A percentile compares a stretch with the other conserved stretches of the same genome.
Evolutionary conservation across 1,284 basidiomycete species (phyloP).

Genomic region (Trichosporon asahii): DNA sequence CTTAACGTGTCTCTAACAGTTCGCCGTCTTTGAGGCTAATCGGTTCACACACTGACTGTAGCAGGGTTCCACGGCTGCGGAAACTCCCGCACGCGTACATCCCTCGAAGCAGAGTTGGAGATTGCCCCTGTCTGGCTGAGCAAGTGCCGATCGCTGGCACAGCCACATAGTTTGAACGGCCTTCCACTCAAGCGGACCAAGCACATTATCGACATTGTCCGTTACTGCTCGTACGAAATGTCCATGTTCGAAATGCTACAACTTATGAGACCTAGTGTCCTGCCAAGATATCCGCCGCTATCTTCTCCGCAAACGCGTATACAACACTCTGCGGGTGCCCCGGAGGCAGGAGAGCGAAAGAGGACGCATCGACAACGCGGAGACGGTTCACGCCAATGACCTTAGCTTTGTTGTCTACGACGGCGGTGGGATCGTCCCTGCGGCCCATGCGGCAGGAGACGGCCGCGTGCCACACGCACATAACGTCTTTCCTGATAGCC

Average conservation of each 20-base stretch:
- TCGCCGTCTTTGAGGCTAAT: too few relatives aligned
- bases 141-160: too few relatives aligned
- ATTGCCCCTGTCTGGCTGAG: too few relatives aligned
- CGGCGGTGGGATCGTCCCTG: slow-evolving; percentile 11
- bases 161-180: too few relatives aligned
- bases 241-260: background rate
- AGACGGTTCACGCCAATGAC: slow-evolving; percentile 12
- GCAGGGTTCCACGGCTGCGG: too few relatives aligned
- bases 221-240: too few relatives aligned
- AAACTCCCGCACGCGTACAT: too few relatives aligned
- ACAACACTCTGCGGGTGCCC: slow-evolving; percentile 10
- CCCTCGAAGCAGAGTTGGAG: too few relatives aligned
- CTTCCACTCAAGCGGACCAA: too few relatives aligned
- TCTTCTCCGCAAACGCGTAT: slow-evolving; percentile 15
- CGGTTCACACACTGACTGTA: too few relatives aligned
- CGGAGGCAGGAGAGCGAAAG: slow-evolving; percentile 11
- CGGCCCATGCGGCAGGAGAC: slow-evolving; percentile 13
- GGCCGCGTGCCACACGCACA: slow-evolving; percentile 13
- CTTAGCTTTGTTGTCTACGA: slow-evolving; percentile 9
- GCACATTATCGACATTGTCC: too few relatives aligned
- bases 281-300: slow-evolving; percentile 7
- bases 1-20: too few relatives aligned
- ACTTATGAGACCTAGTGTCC: background rate
- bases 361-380: slow-evolving; percentile 14
- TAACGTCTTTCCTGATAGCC: background rate